Evolutionary conservation across 139 green algal species (phyloP).

Genomic region (Chloropicon primus): DNA sequence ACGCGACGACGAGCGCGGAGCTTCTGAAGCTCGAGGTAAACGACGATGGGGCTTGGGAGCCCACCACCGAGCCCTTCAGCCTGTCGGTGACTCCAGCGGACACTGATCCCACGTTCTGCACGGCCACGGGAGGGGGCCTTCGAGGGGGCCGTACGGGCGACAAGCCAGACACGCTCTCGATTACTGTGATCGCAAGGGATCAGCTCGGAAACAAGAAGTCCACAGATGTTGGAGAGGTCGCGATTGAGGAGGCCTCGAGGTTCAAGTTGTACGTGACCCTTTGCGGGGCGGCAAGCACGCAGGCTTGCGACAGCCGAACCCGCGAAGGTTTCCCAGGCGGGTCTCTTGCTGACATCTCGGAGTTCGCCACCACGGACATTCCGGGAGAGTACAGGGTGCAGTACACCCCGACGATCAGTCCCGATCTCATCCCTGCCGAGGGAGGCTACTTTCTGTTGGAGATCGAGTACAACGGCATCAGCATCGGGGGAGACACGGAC

Average conservation of each 20-base stretch:
- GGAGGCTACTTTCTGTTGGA: not conserved
- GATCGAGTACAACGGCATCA: not conserved
- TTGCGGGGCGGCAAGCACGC: not conserved
- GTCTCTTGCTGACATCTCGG: not conserved
- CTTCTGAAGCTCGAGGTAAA: not conserved
- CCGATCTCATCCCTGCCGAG: not conserved
- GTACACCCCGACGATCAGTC: not conserved
- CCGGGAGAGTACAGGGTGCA: not conserved
- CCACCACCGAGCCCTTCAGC: not conserved
- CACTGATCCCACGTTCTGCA: constrained; percentile 1
- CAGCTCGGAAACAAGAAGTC: constrained; percentile 2
- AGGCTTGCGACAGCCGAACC: not conserved
- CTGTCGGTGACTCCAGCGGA: not conserved
- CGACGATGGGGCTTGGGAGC: not conserved
- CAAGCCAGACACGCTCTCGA: not conserved
- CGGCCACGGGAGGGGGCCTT: not conserved
- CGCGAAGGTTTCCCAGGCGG: not conserved
- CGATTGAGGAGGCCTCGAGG: not conserved
- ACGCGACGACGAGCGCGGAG: not conserved
- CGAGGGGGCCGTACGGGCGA: not conserved
- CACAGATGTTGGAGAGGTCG: not conserved
- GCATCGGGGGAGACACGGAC: not conserved
- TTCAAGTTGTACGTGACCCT: constrained; percentile 3
- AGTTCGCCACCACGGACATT: not conserved
- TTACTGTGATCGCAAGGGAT: constrained; percentile 1